These are phyloP conservation scores for Mucor saturninus DNA, from an alignment of 371 early-diverging fungal genomes.

Conservation along the genomic window DNA sequence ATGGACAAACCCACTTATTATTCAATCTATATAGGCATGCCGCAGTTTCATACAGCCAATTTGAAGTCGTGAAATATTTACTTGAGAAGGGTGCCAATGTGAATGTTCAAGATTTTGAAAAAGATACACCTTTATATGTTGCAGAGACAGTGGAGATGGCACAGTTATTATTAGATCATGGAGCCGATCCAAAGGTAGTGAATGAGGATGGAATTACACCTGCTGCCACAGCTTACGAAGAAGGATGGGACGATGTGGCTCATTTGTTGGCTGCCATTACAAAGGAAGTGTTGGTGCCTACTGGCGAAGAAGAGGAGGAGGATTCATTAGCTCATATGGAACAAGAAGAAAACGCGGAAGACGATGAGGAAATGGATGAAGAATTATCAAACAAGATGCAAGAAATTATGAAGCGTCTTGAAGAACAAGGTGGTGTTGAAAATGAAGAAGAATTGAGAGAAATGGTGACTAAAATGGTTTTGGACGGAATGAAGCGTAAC, in stretches of 20 bases:
- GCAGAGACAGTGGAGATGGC: slow-evolving; percentile 80
- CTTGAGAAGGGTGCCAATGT: slow-evolving; percentile 62
- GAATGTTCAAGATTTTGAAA: slow-evolving; percentile 77
- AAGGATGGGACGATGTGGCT: slow-evolving; percentile 52
- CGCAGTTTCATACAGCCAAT: slow-evolving; percentile 70
- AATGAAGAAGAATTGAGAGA: slow-evolving; percentile 50
- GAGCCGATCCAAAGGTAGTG: slow-evolving; percentile 67
- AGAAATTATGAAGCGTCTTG: slow-evolving; percentile 36
- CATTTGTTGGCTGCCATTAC: slow-evolving; percentile 39
- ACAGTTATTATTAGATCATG: slow-evolving; percentile 67
- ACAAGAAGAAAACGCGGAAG: slow-evolving; percentile 10
- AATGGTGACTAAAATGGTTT: slow-evolving; percentile 44
- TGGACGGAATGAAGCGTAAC: slow-evolving; percentile 38
- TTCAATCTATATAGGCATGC: slow-evolving; percentile 52
- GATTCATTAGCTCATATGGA: slow-evolving; percentile 18
- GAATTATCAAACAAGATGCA: slow-evolving; percentile 31
- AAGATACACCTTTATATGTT: slow-evolving; percentile 88
- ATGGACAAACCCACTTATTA: not conserved
- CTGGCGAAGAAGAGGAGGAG: slow-evolving; percentile 22
- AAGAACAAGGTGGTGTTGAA: slow-evolving; percentile 44
- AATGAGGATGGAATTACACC: slow-evolving; percentile 70
- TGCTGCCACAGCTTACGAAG: slow-evolving; percentile 40
- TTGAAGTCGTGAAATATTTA: slow-evolving; percentile 60
- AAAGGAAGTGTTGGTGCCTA: slow-evolving; percentile 30
- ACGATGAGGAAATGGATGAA: slow-evolving; percentile 23